phyloP scores from a whole-genome alignment of 129 eudicot genomes.

The Smallanthus sonchifolius region DNA sequence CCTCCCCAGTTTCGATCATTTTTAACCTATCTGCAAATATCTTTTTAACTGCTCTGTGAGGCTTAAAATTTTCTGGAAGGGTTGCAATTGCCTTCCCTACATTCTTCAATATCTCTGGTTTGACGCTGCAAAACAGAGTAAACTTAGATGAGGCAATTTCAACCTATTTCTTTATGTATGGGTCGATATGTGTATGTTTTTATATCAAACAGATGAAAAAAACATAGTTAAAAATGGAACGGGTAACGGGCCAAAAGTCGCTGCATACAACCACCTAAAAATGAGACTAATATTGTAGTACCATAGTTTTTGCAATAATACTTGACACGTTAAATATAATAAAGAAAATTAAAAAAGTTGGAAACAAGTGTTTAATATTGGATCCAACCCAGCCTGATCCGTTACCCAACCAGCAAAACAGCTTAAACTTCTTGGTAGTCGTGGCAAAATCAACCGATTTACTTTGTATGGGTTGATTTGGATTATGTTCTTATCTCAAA shows the following conservation, averaged over 20 bases:
- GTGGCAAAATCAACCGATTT: background rate
- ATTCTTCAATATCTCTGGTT: constrained; percentile 84
- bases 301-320: background rate
- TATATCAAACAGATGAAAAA: background rate
- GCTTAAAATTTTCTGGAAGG: constrained; percentile 74
- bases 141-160: background rate
- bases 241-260: background rate
- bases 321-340: background rate
- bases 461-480: background rate
- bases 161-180: background rate
- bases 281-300: background rate
- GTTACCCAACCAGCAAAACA: too few species aligned
- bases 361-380: background rate
- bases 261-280: background rate
- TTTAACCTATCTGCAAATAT: constrained; percentile 75
- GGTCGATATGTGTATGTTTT: background rate
- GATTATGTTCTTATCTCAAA: background rate
- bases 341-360: background rate
- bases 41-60: constrained; percentile 88
- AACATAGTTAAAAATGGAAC: background rate
- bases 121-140: constrained; percentile 51
- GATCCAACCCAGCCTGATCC: background rate
- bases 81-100: constrained; percentile 80
- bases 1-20: constrained; percentile 45
- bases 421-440: background rate